phyloP scores from a whole-genome alignment of 192 early-diverging fungal species.

The Diversispora epigaea region DNA sequence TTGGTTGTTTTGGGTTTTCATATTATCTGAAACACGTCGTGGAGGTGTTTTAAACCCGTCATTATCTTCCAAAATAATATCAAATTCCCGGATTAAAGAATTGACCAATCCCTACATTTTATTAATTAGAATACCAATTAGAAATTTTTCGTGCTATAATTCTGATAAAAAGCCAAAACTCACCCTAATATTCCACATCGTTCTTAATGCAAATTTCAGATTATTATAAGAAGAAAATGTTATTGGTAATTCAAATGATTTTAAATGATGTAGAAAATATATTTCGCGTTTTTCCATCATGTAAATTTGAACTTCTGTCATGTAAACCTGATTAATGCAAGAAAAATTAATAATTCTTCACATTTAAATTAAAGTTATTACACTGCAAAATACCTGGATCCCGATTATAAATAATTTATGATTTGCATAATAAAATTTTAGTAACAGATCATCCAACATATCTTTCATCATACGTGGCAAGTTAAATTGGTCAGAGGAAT shows the following conservation, averaged over 20 bases:
- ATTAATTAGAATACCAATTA: constrained; percentile 2
- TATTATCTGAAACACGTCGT: neutral
- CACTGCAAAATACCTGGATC: constrained; percentile 15
- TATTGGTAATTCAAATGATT: constrained; percentile 25
- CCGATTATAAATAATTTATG: too few relatives aligned
- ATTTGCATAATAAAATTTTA: constrained; percentile 19
- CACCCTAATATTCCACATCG: constrained; percentile 25
- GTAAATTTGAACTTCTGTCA: constrained; percentile 25
- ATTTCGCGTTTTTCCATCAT: constrained; percentile 28
- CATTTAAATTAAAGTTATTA: neutral
- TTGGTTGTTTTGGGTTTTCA: constrained; percentile 20
- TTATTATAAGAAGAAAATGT: constrained; percentile 25
- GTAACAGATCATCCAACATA: constrained; percentile 28
- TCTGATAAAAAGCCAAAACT: constrained; percentile 25
- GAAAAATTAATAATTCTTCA: neutral
- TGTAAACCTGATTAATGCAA: constrained; percentile 20
- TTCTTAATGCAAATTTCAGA: constrained; percentile 22
- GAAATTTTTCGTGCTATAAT: constrained; percentile 17
- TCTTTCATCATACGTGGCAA: constrained; percentile 33
- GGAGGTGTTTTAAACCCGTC: constrained; percentile 17
- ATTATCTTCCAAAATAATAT: constrained; percentile 7
- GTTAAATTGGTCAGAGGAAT: constrained; percentile 28
- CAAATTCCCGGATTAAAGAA: constrained; percentile 16
- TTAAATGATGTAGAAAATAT: constrained; percentile 24
- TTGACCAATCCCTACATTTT: constrained; percentile 4